Evolutionary conservation across 2,329 filamentous ascomycete genomes (phyloP), one percentile per base, ranked within the genome.

Genomic region (Colletotrichum australisinense): DNA sequence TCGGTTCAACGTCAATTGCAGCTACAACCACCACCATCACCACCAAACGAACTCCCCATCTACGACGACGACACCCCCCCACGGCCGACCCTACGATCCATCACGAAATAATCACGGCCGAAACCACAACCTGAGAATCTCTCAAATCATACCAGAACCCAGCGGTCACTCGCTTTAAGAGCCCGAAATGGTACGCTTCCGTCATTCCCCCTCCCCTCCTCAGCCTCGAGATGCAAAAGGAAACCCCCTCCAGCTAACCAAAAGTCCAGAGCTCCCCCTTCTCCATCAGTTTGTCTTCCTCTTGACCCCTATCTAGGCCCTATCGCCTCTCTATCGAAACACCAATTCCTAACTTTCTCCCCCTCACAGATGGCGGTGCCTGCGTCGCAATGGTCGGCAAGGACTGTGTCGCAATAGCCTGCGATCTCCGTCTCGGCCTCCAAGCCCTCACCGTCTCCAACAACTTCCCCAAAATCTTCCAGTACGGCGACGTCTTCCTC

Each of bases 391-490:
- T 98, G 97, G 95, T 98, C 77, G 97, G 97, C 88, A 98, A 99
- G 87, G 95, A 98, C 92, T 99, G 97, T 86, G 97, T 99, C 75
- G 97, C 97, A 86, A 98, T 99, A 83, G 97, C 97, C 84, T 99
- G 97, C 89, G 97, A 99, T 86, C 94, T 99, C 77, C 96, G 97
- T 76, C 94, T 99, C 78, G 97, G 97, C 80, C 93, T 98, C 82
- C 97, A 99, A 88, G 91, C 97, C 81, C 90, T 99, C 82, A 99
- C 97, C 76, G 94, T 99, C 73, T 98, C 95, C 84, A 99, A 99
- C 92, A 97, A 98, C 93, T 98, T 98, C 89, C 97, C 97, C 88
- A 99, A 99, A 89, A 94, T 99, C 89, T 98, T 98, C 92, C 92
- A 93, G 85, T 98, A 97, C 89, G 95, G 95, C 81, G 94, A 96